Conservation (phyloP, 2,329 filamentous ascomycete species). For the Fusarium sp. region DNA sequence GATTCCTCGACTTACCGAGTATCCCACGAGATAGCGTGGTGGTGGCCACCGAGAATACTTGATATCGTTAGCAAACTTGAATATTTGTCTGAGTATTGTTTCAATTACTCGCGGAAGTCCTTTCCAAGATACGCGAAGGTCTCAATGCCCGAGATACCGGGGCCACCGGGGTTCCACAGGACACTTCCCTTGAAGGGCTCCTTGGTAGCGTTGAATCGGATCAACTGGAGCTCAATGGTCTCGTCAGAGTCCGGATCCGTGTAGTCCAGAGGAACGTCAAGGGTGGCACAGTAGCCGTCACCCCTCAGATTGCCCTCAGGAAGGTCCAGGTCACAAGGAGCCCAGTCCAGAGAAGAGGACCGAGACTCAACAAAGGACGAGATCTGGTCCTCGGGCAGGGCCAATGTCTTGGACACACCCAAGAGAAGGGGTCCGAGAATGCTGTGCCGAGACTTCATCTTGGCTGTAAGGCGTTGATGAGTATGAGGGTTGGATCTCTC, state of each 20-base stretch:
- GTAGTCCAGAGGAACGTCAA: constrained; percentile 58
- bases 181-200: constrained; percentile 54
- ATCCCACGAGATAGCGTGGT: constrained; percentile 40
- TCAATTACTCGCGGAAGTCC: constrained; percentile 25
- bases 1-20: constrained; percentile 29
- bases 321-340: neutral
- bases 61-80: neutral
- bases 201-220: constrained; percentile 49
- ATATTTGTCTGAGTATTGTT: accelerated
- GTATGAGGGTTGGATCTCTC: too few species aligned
- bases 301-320: neutral
- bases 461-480: neutral
- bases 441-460: neutral
- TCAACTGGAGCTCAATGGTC: constrained; percentile 51
- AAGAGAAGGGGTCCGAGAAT: neutral
- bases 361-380: neutral
- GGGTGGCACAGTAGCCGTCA: constrained; percentile 49
- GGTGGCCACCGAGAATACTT: constrained; percentile 34
- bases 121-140: constrained; percentile 23
- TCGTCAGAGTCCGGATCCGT: constrained; percentile 43
- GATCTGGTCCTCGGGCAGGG: neutral
- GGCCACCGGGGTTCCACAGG: constrained; percentile 57
- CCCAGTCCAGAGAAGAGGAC: constrained; percentile 1
- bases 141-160: constrained; percentile 43
- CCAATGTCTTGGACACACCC: neutral